Base-by-base conservation (phyloP, 306 rosid genomes). In the Malus sylvestris region DNA sequence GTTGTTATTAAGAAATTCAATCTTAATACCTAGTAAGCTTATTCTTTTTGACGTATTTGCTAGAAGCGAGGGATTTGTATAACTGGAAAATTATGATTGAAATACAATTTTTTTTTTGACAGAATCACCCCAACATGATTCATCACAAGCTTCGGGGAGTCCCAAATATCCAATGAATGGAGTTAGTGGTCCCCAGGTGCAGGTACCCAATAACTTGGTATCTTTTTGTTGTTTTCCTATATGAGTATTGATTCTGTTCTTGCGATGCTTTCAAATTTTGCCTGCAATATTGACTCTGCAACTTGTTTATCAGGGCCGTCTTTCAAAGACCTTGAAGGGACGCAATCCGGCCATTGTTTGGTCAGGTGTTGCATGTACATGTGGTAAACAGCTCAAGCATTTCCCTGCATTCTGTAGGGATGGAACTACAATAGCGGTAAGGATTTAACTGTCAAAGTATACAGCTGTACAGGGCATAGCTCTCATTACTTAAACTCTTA, bases 311-410 rank as follows among this genome's bases (percentile, higher is more conserved):
- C 85, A 95, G 99, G 89, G 83, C 69, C 81, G 74, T 76, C 80
- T 78, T 55, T 76, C 81, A 75, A 88, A 86, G 83, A 89, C 66
- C 79, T 83, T 85, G 80, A 88, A 87, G 80, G 86, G 88, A 75
- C 81, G 67, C 76, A 84, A 82, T 76, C 86, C 96, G 49, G 99
- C 88, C 75, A 95, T 95, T 74, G 90, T 81, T 80, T 95, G 99
- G 99, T 92, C 97, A 7, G 99, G 99, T 73, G 83, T 82, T 72
- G 90, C 97, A 3, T 95, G 97, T 97, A 86, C 85, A 76, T 95
- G 99, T 81, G 92, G 97, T 73, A 95, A 95, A 84, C 97, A 89
- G 83, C 97, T 95, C 71, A 92, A 91, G 83, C 99, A 95, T 81
- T 95, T 87, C 79, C 96, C 97, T 1, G 81, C 90, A 9, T 95